Evolutionary conservation across 2,329 filamentous ascomycete genomes (phyloP).

Genomic region (Pseudocercospora vitis): DNA sequence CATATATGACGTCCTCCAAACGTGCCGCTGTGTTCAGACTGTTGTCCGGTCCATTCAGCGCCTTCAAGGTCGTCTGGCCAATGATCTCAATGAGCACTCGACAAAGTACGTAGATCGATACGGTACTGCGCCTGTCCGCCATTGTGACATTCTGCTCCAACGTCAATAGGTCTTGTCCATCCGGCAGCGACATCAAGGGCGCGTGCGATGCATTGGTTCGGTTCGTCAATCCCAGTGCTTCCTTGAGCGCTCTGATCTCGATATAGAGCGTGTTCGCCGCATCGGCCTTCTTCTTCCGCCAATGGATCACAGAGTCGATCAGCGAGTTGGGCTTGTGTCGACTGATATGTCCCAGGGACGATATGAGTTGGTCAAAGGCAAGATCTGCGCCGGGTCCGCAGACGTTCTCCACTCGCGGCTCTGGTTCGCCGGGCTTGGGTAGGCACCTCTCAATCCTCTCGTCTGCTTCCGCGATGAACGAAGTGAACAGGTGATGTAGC

Average conservation of each 20-base stretch:
- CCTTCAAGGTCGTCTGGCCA: conserved; percentile 77
- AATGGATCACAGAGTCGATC: conserved; percentile 97
- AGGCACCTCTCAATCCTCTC: conserved; percentile 91
- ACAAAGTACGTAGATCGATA: conserved; percentile 94
- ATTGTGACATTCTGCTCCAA: conserved; percentile 35
- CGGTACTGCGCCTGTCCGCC: conserved; percentile 79
- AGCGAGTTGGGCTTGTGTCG: conserved; percentile 90
- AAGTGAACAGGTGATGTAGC: conserved; percentile 92
- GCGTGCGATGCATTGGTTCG: conserved; percentile 22
- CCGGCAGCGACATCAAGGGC: conserved; percentile 25
- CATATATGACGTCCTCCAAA: conserved; percentile 92
- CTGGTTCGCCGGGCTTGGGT: conserved; percentile 72
- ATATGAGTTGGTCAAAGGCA: conserved; percentile 90
- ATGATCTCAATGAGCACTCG: conserved; percentile 93
- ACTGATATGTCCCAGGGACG: conserved; percentile 89
- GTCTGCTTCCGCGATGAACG: conserved; percentile 95
- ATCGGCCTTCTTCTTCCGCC: conserved; percentile 95
- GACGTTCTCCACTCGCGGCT: conserved; percentile 81
- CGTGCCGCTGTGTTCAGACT: conserved; percentile 91
- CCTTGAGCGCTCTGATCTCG: conserved; percentile 33
- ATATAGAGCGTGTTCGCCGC: conserved; percentile 55
- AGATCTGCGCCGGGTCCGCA: conserved; percentile 87
- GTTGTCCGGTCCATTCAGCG: conserved; percentile 54
- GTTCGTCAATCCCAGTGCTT: conserved; percentile 28
- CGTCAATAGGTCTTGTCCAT: conserved; percentile 29